phyloP scores from a whole-genome alignment of 208 protist genomes.

The Wallacemonas collosoma region DNA sequence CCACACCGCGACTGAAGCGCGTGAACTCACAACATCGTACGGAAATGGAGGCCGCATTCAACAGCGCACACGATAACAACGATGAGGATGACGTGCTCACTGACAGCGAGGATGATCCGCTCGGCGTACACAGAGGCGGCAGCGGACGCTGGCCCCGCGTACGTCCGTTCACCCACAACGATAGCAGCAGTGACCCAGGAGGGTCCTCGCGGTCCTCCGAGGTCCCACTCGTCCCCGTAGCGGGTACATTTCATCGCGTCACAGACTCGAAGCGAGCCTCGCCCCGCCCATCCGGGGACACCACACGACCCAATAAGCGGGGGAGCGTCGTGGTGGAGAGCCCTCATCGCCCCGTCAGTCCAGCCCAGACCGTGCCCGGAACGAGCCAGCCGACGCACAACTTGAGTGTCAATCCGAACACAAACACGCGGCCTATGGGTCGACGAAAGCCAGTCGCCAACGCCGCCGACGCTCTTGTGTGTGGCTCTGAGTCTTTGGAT shows the following conservation, averaged over 20 bases:
- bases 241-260: slow-evolving; percentile 16
- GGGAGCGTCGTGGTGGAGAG: too few species aligned
- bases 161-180: neutral
- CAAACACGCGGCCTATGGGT: slow-evolving; percentile 5
- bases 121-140: neutral
- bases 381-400: too few species aligned
- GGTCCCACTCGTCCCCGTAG: slow-evolving; percentile 16
- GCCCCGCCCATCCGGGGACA: too few species aligned
- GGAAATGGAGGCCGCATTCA: neutral
- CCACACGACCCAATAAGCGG: too few species aligned
- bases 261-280: neutral
- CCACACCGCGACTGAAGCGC: slow-evolving; percentile 1
- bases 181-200: neutral
- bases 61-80: neutral
- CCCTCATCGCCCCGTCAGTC: too few species aligned
- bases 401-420: slow-evolving; percentile 14
- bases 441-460: neutral
- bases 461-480: neutral
- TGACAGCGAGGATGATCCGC: slow-evolving; percentile 15
- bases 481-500: slow-evolving; percentile 35
- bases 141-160: neutral
- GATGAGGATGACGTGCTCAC: slow-evolving; percentile 10
- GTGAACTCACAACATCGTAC: neutral
- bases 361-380: too few species aligned
- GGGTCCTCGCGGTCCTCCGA: slow-evolving; percentile 8